Base-by-base conservation (phyloP, 164 flowering plant species). In the Houttuynia cordata region DNA sequence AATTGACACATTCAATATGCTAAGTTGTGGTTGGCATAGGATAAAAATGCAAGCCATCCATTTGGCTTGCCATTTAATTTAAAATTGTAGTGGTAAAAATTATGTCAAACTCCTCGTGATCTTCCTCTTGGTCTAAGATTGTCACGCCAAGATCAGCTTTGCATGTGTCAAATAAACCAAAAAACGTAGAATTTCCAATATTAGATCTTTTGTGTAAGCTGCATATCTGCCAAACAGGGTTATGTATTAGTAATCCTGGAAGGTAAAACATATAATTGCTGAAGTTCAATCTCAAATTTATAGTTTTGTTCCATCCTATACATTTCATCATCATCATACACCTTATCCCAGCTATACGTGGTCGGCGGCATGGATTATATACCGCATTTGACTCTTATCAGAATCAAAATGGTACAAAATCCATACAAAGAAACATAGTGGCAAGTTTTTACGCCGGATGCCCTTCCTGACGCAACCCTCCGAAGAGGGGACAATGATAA, bases 101-200 rank as follows among this genome's bases (percentile, higher is more conserved):
- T 70, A 85, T 66, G 73, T 83, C 68, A 50, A 76, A 74, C 51
- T 68, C 63, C 56, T 78, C 79, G 39, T 81, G 86, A 45, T 67
- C 64, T 20, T 60, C 45, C 5, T 15, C 34, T 10, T 69, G 68
- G 56, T 69, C 61, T 21, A 53, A 60, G 58, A 73, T 60, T 64
- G 75, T 78, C 58, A 92, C 54, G 30, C 95, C 96, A 13, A 86
- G 53, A 49, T 89, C 81, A 17, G 87, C 85, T 57, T 76, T 24
- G 3, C 68, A 49, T 15, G 86, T 79, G 56, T 72, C 47, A 39
- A 82, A 78, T 24, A 71, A 71, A 25, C 93, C 98, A 57, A 80
- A 72, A 51, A 81, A 72, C 30, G 76, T 53, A 5, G 83, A 56
- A 58, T 71, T 59, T 45, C 74, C 68, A 8, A 67, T 52, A 30